phyloP scores from a whole-genome alignment of 1,284 basidiomycete species.

The Naganishia cerealis region DNA sequence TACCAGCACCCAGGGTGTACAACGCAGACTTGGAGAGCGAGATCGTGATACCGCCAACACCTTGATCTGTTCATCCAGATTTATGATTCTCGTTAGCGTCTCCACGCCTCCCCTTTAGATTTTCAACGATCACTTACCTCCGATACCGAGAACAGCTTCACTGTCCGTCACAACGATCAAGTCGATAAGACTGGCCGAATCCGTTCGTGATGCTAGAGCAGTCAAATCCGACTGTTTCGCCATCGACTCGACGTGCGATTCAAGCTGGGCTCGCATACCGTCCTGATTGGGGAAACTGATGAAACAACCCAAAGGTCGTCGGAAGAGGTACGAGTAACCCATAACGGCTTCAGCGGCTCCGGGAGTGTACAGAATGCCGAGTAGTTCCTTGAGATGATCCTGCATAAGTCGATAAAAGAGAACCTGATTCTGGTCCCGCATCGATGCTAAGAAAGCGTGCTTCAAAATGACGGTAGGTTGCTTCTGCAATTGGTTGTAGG shows the following conservation, averaged over 20 bases:
- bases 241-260: conserved; percentile 51
- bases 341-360: conserved; percentile 59
- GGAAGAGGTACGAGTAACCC: conserved; percentile 78
- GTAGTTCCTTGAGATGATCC: conserved; percentile 69
- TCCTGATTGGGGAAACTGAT: conserved; percentile 64
- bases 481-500: conserved; percentile 64
- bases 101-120: background rate
- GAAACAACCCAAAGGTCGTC: conserved; percentile 60
- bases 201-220: conserved; percentile 63
- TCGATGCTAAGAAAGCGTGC: conserved; percentile 57
- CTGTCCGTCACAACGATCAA: conserved; percentile 78
- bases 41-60: conserved; percentile 61
- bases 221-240: conserved; percentile 65
- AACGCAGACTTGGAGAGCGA: conserved; percentile 81
- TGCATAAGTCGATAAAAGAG: conserved; percentile 70
- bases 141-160: conserved; percentile 76
- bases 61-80: conserved; percentile 45
- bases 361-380: conserved; percentile 70
- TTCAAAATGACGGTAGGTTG: conserved; percentile 52
- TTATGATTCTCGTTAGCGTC: background rate
- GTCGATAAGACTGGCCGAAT: conserved; percentile 59
- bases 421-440: conserved; percentile 63
- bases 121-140: conserved; percentile 39
- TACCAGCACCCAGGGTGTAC: conserved; percentile 73
- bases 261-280: conserved; percentile 62